Percentiles rank a stretch among this genome's conserved stretches.
phyloP scores from a whole-genome alignment of 2,329 filamentous ascomycete genomes.

The Myriosclerotinia duriaeana region DNA sequence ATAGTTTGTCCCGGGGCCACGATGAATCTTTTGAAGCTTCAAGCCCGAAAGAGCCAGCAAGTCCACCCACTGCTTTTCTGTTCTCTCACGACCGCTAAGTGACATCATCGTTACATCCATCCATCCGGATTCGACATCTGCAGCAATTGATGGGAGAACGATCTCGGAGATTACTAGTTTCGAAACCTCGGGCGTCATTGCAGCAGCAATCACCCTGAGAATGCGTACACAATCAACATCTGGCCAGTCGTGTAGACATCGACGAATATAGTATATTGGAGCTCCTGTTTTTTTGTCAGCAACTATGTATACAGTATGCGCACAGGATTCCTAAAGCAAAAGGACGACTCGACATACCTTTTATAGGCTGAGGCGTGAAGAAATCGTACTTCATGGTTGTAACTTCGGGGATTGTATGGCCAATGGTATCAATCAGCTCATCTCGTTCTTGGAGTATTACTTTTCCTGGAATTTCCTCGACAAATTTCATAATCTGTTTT shows the following conservation, averaged over 20 bases:
- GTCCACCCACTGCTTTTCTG: conserved; percentile 27
- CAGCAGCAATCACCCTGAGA: conserved; percentile 19
- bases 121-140: conserved; percentile 39
- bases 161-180: conserved; percentile 47
- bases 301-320: neutral
- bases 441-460: conserved; percentile 46
- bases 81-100: conserved; percentile 42
- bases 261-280: conserved; percentile 43
- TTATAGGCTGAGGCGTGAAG: conserved; percentile 38
- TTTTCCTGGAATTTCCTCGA: conserved; percentile 40
- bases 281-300: conserved; percentile 22
- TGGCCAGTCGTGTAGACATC: conserved; percentile 45
- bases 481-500: conserved; percentile 39
- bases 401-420: conserved; percentile 37
- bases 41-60: conserved; percentile 18
- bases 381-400: conserved; percentile 38
- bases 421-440: conserved; percentile 34
- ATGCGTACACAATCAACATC: conserved; percentile 37
- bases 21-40: conserved; percentile 16
- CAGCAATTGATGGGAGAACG: conserved; percentile 43
- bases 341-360: conserved; percentile 20
- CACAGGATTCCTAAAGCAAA: neutral
- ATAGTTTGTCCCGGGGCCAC: conserved; percentile 20
- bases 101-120: conserved; percentile 45
- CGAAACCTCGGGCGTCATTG: conserved; percentile 6